Percentiles rank a stretch among this genome's conserved stretches.
Conservation (phyloP, 2,329 filamentous ascomycete species). For the Exophiala spinifera region DNA sequence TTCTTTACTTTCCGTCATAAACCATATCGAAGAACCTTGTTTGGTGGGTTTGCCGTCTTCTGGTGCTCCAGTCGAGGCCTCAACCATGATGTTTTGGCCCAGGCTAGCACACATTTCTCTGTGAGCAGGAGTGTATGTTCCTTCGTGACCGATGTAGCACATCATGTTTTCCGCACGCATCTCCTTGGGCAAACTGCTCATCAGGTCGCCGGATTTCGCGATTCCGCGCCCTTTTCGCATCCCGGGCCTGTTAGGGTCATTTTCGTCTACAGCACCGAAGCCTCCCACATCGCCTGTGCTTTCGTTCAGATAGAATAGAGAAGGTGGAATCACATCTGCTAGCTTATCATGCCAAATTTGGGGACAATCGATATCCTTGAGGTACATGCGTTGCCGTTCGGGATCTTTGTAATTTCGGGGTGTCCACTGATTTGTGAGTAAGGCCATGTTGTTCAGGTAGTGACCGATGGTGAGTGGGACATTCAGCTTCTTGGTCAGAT, state of each 20-base stretch:
- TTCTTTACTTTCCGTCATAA: slow-evolving; percentile 97
- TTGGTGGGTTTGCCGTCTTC: slow-evolving; percentile 68
- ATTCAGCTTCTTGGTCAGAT: slow-evolving; percentile 69
- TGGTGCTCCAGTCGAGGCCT: slow-evolving; percentile 65
- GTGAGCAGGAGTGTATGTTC: slow-evolving; percentile 92
- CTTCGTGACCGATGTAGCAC: slow-evolving; percentile 98
- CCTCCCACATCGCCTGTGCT: slow-evolving; percentile 60
- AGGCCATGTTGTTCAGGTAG: slow-evolving; percentile 82
- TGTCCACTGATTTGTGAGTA: slow-evolving; percentile 79
- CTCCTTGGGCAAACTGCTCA: slow-evolving; percentile 80
- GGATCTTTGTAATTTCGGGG: slow-evolving; percentile 73
- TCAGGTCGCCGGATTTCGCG: slow-evolving; percentile 80
- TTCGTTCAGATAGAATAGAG: slow-evolving; percentile 88
- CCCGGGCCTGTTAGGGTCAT: slow-evolving; percentile 39
- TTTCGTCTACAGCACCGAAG: slow-evolving; percentile 52
- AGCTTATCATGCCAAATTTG: slow-evolving; percentile 79
- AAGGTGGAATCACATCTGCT: slow-evolving; percentile 71
- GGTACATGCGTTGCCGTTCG: slow-evolving; percentile 78
- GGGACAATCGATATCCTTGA: slow-evolving; percentile 97
- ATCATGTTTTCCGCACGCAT: slow-evolving; percentile 96
- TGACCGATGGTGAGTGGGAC: slow-evolving; percentile 84
- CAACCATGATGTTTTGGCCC: slow-evolving; percentile 98
- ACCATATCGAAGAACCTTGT: slow-evolving; percentile 91
- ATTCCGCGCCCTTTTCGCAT: slow-evolving; percentile 55
- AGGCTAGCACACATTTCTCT: slow-evolving; percentile 96